These are phyloP conservation scores for Durio zibethinus DNA, from an alignment of 345 rosid species.

Conservation along the genomic window DNA sequence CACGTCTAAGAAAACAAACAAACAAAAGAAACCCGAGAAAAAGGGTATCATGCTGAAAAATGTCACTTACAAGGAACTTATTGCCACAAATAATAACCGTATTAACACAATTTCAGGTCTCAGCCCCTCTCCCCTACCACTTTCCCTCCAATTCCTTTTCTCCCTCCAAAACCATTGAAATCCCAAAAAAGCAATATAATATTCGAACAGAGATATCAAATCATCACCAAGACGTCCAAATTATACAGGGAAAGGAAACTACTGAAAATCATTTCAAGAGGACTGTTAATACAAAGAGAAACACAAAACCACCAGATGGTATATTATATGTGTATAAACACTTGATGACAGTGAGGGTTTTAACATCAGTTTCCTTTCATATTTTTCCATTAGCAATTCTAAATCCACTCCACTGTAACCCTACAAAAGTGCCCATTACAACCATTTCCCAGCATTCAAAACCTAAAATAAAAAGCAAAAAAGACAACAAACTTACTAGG, in stretches of 20 bases:
- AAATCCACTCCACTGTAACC: slow-evolving; percentile 21
- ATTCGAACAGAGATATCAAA: neutral
- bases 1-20: neutral
- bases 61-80: neutral
- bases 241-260: neutral
- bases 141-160: neutral
- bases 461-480: neutral
- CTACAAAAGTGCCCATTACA: slow-evolving; percentile 21
- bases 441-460: neutral
- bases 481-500: neutral
- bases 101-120: neutral
- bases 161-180: neutral
- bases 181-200: neutral
- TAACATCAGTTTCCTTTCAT: neutral
- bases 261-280: neutral
- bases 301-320: slow-evolving; percentile 24
- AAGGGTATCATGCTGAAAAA: neutral
- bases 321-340: slow-evolving; percentile 34
- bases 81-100: neutral
- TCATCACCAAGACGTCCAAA: neutral
- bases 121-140: neutral
- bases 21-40: neutral
- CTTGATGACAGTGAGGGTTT: slow-evolving; percentile 36
- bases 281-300: neutral
- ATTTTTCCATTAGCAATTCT: neutral